A percentile compares a stretch with the other conserved stretches of the same genome.
These are phyloP conservation scores for Fusarium sp. DNA, from an alignment of 2,329 filamentous ascomycete species.

Conservation along the genomic window DNA sequence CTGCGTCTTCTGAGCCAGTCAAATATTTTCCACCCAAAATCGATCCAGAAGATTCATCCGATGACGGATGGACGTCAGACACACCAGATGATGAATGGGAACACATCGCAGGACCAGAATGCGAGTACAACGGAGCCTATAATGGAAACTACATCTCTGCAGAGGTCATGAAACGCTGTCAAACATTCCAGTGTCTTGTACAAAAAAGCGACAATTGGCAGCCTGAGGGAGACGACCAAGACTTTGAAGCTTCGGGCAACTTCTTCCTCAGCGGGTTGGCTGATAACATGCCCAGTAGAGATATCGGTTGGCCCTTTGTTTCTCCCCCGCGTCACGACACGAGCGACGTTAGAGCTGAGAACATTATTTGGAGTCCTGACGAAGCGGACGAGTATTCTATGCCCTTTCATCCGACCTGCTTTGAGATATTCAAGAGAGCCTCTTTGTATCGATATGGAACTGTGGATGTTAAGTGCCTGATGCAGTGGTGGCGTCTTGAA, in stretches of 20 bases:
- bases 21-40: neutral
- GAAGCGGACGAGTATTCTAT: conserved; percentile 12
- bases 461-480: conserved; percentile 38
- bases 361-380: neutral
- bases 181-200: conserved; percentile 43
- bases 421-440: conserved; percentile 48
- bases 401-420: conserved; percentile 47
- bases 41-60: neutral
- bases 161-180: conserved; percentile 45
- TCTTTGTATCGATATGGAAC: conserved; percentile 21
- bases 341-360: neutral
- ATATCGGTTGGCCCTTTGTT: neutral
- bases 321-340: conserved; percentile 26
- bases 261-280: conserved; percentile 40
- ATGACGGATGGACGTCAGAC: neutral
- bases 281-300: conserved; percentile 27
- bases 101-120: conserved; percentile 42
- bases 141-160: conserved; percentile 39
- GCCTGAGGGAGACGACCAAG: conserved; percentile 26
- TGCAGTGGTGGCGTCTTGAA: conserved; percentile 24
- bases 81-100: conserved; percentile 19
- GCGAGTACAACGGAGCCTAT: conserved; percentile 25
- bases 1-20: neutral
- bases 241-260: conserved; percentile 27
- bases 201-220: conserved; percentile 35